Percentiles rank a stretch among this genome's conserved stretches.
phyloP scores from a whole-genome alignment of 1,284 basidiomycete genomes.

The Moesziomyces parantarcticus region DNA sequence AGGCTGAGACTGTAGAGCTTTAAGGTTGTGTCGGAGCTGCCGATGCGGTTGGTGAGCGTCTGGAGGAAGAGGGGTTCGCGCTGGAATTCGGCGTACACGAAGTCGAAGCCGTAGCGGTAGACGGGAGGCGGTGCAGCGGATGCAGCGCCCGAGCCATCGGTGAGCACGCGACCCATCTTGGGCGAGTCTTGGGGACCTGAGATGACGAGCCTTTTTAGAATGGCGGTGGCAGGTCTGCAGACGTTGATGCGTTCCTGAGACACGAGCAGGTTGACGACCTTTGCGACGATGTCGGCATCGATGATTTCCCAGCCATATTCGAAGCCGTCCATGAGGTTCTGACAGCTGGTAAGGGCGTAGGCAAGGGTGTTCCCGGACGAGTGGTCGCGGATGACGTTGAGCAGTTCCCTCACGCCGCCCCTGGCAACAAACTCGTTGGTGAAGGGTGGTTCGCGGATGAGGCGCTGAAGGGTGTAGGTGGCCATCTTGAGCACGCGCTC shows the following conservation, averaged over 20 bases:
- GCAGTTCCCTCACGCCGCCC: constrained; percentile 72
- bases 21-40: constrained; percentile 64
- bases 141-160: constrained; percentile 25
- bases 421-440: constrained; percentile 83
- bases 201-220: constrained; percentile 82
- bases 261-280: constrained; percentile 80
- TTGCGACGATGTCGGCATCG: constrained; percentile 78
- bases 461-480: constrained; percentile 83
- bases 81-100: constrained; percentile 57
- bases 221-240: constrained; percentile 93
- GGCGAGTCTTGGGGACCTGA: constrained; percentile 52
- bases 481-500: constrained; percentile 76
- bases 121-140: constrained; percentile 27
- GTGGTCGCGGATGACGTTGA: constrained; percentile 46
- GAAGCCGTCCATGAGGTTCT: constrained; percentile 73
- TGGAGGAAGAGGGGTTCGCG: constrained; percentile 59
- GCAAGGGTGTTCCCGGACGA: constrained; percentile 85
- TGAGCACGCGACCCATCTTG: constrained; percentile 37
- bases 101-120: constrained; percentile 61
- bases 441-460: constrained; percentile 90
- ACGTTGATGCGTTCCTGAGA: constrained; percentile 76
- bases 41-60: constrained; percentile 61
- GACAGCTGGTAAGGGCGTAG: constrained; percentile 85
- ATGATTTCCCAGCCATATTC: constrained; percentile 76
- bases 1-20: constrained; percentile 61